These are phyloP conservation scores for Mikania micrantha DNA, from an alignment of 129 eudicot species.

Conservation along the genomic window DNA sequence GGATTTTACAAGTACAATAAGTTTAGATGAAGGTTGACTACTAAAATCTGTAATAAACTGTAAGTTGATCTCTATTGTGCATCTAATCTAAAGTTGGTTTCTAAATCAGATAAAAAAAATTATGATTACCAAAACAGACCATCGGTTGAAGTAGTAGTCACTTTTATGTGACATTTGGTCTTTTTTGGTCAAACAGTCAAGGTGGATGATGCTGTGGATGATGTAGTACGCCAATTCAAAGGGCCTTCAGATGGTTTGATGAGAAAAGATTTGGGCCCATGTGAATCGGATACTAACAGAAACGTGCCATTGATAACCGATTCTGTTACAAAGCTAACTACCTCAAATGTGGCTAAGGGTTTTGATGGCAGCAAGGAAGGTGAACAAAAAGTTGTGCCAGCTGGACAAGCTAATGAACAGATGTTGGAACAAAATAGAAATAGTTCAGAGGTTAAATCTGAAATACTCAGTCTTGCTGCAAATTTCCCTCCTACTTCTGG, in stretches of 20 bases:
- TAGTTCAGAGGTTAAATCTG: conserved; percentile 32
- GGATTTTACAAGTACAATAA: background rate
- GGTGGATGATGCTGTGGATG: conserved; percentile 98
- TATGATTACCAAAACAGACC: background rate
- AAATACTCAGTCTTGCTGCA: conserved; percentile 29
- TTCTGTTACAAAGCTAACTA: conserved; percentile 30
- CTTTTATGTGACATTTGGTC: background rate
- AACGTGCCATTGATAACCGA: conserved; percentile 40
- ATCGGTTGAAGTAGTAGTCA: background rate
- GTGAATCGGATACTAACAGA: conserved; percentile 37
- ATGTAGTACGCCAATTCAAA: conserved; percentile 89
- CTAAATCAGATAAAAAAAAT: background rate
- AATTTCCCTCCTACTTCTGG: conserved; percentile 39
- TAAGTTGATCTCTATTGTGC: no score
- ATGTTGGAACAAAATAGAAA: conserved; percentile 40
- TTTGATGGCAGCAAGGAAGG: background rate
- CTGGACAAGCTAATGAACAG: conserved; percentile 41
- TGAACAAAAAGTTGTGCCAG: conserved; percentile 17
- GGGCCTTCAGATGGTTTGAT: conserved; percentile 82
- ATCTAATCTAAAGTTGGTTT: no score
- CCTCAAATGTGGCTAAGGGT: conserved; percentile 34
- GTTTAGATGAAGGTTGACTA: no score
- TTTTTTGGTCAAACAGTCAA: conserved; percentile 53
- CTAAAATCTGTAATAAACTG: no score
- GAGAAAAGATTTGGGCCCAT: conserved; percentile 57